Base-by-base conservation (phyloP, 1,284 basidiomycete species). In the Xanthoconium separans region DNA sequence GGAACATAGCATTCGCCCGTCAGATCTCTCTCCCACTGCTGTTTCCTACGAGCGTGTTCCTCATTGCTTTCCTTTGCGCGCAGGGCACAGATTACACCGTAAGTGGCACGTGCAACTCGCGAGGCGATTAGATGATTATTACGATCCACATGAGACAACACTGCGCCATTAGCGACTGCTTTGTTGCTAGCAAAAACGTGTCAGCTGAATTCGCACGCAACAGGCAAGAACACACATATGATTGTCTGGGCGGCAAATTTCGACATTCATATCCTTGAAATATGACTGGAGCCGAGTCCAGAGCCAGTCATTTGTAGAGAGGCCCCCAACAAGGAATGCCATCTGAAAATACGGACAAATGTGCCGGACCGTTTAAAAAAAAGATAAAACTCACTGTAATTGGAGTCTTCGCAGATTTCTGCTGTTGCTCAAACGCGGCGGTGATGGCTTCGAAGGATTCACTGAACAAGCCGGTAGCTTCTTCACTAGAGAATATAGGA, bases 91-190 rank as follows among this genome's bases (percentile, higher is more conserved):
- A 60, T 31, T 9, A 60, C 33, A n/a, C 54, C 58, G 39, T 78
- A 77, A 4, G 73, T 69, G 16, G 65, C 61, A 56, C 68, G 74
- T 5, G 78, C 67, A 13, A 77, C 66, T n/a, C 77, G 66, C 0
- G 70, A 66, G 2, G 71, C 64, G 15, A 82, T 76, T 33, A 66
- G 66, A 51, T 75, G 58, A 9, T 57, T 42, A 6, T 57, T 47
- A 51, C 73, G 76, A 57, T 81, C 75, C 12, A 81, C 52, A 50
- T 75, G 77, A 27, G 27, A 27, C 27, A 27, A 27, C 27, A 81
- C 69, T 0, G 77, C 79, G 2, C 80, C 80, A 50, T 80, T 75
- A 0, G 79, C 74, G 2, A 81, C 80, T 0, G 77, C 78, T 58
- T 81, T 82, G 49, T 77, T 79, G 16, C 79, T 80, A 18, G 12